These are phyloP conservation scores for Aspergillus diversus DNA, from an alignment of 495 filamentous ascomycete genomes.

Conservation along the genomic window DNA sequence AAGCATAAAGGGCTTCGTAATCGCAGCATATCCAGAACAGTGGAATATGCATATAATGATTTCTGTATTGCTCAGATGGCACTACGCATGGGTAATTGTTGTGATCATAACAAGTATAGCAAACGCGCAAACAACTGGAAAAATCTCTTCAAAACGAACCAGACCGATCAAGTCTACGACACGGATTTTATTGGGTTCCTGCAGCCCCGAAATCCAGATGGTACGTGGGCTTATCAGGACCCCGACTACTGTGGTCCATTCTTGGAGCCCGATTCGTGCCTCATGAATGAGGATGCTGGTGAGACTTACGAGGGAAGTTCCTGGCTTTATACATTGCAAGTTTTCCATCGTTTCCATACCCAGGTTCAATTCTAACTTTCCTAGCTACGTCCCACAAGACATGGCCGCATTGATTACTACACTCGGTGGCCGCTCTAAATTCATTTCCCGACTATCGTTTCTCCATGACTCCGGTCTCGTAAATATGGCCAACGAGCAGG, in stretches of 20 bases:
- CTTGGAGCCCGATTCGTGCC: constrained; percentile 58
- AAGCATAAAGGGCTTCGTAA: constrained; percentile 71
- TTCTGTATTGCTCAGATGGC: constrained; percentile 72
- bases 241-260: constrained; percentile 67
- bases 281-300: constrained; percentile 60
- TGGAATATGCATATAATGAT: constrained; percentile 81
- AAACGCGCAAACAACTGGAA: constrained; percentile 66
- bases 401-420: constrained; percentile 63
- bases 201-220: constrained; percentile 67
- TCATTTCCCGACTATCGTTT: constrained; percentile 64
- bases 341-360: background rate
- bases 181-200: constrained; percentile 71
- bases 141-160: constrained; percentile 67
- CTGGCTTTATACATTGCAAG: constrained; percentile 66
- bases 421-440: constrained; percentile 62
- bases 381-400: constrained; percentile 70
- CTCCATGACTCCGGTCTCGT: constrained; percentile 68
- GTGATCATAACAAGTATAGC: constrained; percentile 64
- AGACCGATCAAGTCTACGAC: constrained; percentile 62
- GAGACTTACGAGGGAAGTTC: constrained; percentile 74
- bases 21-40: constrained; percentile 68
- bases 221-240: constrained; percentile 70
- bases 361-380: background rate
- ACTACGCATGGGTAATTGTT: constrained; percentile 52
- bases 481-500: constrained; percentile 74